These are phyloP conservation scores for Canariomyces notabilis DNA, from an alignment of 2,329 filamentous ascomycete genomes.

Conservation along the genomic window DNA sequence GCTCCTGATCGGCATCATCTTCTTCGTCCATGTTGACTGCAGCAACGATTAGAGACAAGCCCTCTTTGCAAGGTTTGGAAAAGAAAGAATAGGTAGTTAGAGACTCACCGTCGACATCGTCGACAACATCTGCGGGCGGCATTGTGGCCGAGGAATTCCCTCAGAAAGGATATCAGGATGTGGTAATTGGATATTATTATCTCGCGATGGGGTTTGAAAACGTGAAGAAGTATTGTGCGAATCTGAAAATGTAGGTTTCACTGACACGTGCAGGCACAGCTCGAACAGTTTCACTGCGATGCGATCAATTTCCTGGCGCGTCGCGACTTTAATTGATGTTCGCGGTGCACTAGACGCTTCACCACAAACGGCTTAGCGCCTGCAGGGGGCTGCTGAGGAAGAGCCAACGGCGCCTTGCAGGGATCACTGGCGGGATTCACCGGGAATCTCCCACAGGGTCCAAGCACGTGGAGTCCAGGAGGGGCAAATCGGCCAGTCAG, in stretches of 20 bases:
- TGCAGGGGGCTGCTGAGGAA: neutral
- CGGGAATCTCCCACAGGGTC: neutral
- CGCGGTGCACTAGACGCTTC: neutral
- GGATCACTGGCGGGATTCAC: too few species aligned
- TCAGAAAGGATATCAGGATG: neutral
- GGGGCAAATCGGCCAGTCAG: constrained; percentile 16
- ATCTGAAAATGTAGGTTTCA: neutral
- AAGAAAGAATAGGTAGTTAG: too few species aligned
- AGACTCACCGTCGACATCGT: constrained; percentile 45
- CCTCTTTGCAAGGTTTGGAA: neutral
- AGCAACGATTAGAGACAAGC: constrained; percentile 18
- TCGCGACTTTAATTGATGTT: constrained; percentile 16
- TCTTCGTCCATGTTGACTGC: constrained; percentile 53
- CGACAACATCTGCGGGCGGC: constrained; percentile 44
- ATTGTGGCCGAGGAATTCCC: constrained; percentile 28
- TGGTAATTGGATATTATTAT: too few species aligned
- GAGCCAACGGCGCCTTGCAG: neutral
- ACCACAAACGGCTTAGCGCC: neutral
- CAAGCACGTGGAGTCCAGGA: neutral
- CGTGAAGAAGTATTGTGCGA: neutral
- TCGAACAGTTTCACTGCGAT: too few species aligned
- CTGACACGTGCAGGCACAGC: too few species aligned
- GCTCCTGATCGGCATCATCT: constrained; percentile 66
- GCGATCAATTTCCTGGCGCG: constrained; percentile 5
- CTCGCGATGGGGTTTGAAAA: neutral